phyloP scores from a whole-genome alignment of 2,329 filamentous ascomycete species.

The Pyrenophora seminiperda region DNA sequence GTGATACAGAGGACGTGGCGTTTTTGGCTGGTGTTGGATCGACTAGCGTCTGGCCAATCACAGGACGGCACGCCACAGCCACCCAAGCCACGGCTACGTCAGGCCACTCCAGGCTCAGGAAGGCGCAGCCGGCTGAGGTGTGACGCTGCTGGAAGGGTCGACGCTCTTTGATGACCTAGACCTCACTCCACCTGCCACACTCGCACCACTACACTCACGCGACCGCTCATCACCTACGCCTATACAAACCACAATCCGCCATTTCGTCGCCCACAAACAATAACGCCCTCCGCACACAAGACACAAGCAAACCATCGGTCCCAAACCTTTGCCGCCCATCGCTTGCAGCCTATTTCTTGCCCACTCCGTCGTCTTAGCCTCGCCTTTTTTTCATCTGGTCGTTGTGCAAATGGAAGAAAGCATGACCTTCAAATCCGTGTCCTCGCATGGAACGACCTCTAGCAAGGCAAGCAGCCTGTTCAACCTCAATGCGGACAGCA shows the following conservation, averaged over 20 bases:
- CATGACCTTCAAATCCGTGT: conserved; percentile 53
- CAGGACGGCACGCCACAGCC: conserved; percentile 4
- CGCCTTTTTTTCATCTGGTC: conserved; percentile 21
- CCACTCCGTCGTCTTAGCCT: conserved; percentile 33
- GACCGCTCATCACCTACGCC: conserved; percentile 27
- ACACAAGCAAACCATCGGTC: conserved; percentile 4
- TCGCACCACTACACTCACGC: conserved; percentile 29
- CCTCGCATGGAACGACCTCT: conserved; percentile 46
- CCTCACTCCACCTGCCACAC: conserved; percentile 32
- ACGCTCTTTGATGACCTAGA: conserved; percentile 24
- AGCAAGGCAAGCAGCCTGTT: conserved; percentile 51
- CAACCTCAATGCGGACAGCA: conserved; percentile 52
- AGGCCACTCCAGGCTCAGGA: not conserved
- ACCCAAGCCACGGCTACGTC: conserved; percentile 11
- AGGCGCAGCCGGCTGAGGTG: conserved; percentile 28
- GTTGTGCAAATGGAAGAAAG: conserved; percentile 22
- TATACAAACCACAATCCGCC: conserved; percentile 41
- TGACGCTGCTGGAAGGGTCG: conserved; percentile 22
- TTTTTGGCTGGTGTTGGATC: too few species aligned
- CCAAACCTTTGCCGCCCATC: conserved; percentile 15
- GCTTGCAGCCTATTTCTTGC: conserved; percentile 23
- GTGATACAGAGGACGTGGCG: too few species aligned
- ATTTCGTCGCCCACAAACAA: conserved; percentile 29
- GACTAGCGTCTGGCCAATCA: conserved; percentile 14
- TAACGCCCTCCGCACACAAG: conserved; percentile 10